A percentile compares a stretch with the other conserved stretches of the same genome.
Conservation (phyloP, 2,329 filamentous ascomycete species). For the Penicillium digitatum region DNA sequence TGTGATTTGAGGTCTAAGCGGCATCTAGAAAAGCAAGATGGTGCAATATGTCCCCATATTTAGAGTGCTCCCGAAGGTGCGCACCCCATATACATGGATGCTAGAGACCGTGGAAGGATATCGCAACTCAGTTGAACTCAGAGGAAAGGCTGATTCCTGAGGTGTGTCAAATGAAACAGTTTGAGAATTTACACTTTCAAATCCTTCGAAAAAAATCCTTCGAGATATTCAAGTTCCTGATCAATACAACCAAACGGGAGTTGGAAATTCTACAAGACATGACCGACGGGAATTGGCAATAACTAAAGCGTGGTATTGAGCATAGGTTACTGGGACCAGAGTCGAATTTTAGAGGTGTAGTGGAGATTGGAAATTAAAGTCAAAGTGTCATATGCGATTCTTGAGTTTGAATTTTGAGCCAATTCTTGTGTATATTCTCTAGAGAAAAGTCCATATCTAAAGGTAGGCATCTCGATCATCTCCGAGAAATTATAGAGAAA, state of each 20-base stretch:
- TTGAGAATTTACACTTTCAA: neutral
- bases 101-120: neutral
- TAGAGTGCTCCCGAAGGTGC: no score
- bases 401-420: neutral
- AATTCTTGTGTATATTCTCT: neutral
- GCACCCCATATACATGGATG: neutral
- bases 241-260: neutral
- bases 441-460: neutral
- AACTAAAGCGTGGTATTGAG: neutral
- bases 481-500: neutral
- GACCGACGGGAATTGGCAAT: conserved; percentile 11
- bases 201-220: neutral
- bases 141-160: neutral
- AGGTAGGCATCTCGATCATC: neutral
- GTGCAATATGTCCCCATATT: neutral
- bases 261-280: neutral
- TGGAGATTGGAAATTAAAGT: neutral
- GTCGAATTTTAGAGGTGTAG: neutral
- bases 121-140: neutral
- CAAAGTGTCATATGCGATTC: neutral
- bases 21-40: neutral
- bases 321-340: neutral
- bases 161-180: neutral
- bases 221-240: no score
- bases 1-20: neutral